Percentiles rank a stretch among this genome's conserved stretches.
Evolutionary conservation across 2,329 filamentous ascomycete genomes (phyloP).

Genomic region (Penicillium crustosum): DNA sequence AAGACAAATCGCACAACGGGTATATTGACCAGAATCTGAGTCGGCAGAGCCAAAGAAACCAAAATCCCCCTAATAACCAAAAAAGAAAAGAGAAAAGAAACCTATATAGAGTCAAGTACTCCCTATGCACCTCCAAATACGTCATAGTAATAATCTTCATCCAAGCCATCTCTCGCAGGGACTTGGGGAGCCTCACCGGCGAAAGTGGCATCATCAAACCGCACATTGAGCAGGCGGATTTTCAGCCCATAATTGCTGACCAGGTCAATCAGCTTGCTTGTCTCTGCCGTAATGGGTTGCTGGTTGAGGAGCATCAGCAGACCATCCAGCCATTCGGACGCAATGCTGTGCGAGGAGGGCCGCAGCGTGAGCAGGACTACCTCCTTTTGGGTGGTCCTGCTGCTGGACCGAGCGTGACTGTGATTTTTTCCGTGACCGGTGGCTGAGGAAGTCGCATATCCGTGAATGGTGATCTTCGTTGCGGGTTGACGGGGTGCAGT

Average conservation of each 20-base stretch:
- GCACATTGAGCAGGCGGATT: conserved; percentile 86
- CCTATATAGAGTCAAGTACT: background rate
- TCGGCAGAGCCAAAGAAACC: conserved; percentile 1
- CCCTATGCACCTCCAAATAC: conserved; percentile 51
- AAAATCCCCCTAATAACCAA: background rate
- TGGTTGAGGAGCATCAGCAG: conserved; percentile 93
- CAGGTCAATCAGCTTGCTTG: conserved; percentile 80
- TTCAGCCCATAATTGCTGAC: conserved; percentile 90
- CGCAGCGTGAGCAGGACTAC: conserved; percentile 77
- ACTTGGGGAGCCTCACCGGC: conserved; percentile 70
- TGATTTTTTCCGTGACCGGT: conserved; percentile 39
- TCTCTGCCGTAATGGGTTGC: conserved; percentile 94
- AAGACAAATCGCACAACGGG: conserved; percentile 10
- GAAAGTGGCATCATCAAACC: conserved; percentile 75
- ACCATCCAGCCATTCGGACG: conserved; percentile 95
- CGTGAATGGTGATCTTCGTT: conserved; percentile 91
- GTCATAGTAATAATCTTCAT: conserved; percentile 93
- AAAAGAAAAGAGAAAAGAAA: background rate
- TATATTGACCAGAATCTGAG: conserved; percentile 11
- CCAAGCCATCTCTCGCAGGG: conserved; percentile 78
- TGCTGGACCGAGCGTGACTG: conserved; percentile 33
- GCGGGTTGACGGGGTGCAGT: conserved; percentile 41
- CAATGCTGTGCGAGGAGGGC: conserved; percentile 75
- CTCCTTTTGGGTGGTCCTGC: conserved; percentile 56
- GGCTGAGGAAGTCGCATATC: conserved; percentile 51